phyloP scores from a whole-genome alignment of 805 yeast genomes.

The Candida easanensis region DNA sequence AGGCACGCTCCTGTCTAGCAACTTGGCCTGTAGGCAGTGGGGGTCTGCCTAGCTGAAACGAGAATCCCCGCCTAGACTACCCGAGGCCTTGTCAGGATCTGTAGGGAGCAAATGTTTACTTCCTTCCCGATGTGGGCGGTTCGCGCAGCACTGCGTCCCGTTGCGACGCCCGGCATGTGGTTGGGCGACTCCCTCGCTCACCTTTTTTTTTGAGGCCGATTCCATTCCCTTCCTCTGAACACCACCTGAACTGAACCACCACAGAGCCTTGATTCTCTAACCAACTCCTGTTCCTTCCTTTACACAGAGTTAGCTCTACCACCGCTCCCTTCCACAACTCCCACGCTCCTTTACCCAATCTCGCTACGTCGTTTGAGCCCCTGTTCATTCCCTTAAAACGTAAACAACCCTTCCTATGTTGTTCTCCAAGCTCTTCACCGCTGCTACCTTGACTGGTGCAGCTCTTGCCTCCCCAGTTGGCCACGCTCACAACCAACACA shows the following conservation, averaged over 20 bases:
- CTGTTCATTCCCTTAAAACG: slow-evolving; percentile 10
- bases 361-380: slow-evolving; percentile 3
- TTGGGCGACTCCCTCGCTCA: slow-evolving; percentile 3
- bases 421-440: slow-evolving; percentile 42
- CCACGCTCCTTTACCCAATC: slow-evolving; percentile 11
- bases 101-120: slow-evolving; percentile 3
- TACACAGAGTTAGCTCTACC: slow-evolving; percentile 25
- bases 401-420: slow-evolving; percentile 35
- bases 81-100: background rate
- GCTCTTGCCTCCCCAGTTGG: slow-evolving; percentile 45
- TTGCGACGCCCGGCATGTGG: slow-evolving; percentile 1
- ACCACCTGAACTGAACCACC: background rate
- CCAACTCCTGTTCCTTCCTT: slow-evolving; percentile 33
- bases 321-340: background rate
- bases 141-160: slow-evolving; percentile 1
- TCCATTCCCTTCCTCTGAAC: slow-evolving; percentile 2
- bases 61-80: background rate
- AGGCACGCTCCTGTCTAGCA: too few relatives aligned
- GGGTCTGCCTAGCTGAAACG: background rate
- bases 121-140: slow-evolving; percentile 8
- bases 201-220: slow-evolving; percentile 1
- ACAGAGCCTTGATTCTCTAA: slow-evolving; percentile 10
- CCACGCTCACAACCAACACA: slow-evolving; percentile 59
- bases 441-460: slow-evolving; percentile 41
- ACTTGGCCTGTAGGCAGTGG: too few relatives aligned